Evolutionary conservation across 768 basidiomycete genomes (phyloP).

Genomic region (Pulveroboletus sp.): DNA sequence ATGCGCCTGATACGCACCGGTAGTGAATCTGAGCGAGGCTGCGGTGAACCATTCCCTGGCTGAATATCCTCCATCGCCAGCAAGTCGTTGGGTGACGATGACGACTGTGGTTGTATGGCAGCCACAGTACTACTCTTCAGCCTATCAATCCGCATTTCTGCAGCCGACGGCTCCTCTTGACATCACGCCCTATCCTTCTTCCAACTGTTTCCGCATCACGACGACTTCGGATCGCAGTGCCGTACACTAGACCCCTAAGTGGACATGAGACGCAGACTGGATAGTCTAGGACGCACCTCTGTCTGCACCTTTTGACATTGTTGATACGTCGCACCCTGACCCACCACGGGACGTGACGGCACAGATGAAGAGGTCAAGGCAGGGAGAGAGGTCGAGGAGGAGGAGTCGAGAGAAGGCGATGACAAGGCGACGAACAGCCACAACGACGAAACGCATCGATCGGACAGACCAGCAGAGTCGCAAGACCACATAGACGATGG

Average conservation of each 20-base stretch:
- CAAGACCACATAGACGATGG: too few species aligned
- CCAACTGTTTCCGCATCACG: constrained; percentile 45
- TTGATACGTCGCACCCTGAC: constrained; percentile 40
- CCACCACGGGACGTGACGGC: constrained; percentile 29
- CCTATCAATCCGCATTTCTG: constrained; percentile 64
- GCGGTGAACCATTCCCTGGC: constrained; percentile 42
- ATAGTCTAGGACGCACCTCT: constrained; percentile 45
- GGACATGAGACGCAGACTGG: background rate
- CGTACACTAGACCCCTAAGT: constrained; percentile 43
- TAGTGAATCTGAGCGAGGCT: constrained; percentile 57
- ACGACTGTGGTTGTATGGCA: constrained; percentile 41
- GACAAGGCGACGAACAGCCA: too few species aligned
- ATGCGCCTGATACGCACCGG: constrained; percentile 59
- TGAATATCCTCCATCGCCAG: constrained; percentile 26
- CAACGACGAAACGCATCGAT: too few species aligned
- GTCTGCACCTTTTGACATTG: constrained; percentile 54
- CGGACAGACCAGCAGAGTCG: too few species aligned
- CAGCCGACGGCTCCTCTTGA: constrained; percentile 47
- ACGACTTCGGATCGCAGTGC: constrained; percentile 59
- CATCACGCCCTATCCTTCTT: constrained; percentile 45
- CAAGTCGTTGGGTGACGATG: constrained; percentile 33
- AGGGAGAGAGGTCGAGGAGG: too few species aligned
- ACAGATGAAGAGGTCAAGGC: too few species aligned
- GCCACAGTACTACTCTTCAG: constrained; percentile 52
- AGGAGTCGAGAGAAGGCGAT: too few species aligned